Evolutionary conservation across 1,139 yeast species (phyloP), one percentile per base, ranked within the genome.

Genomic region (Kluyveromyces marxianus): DNA sequence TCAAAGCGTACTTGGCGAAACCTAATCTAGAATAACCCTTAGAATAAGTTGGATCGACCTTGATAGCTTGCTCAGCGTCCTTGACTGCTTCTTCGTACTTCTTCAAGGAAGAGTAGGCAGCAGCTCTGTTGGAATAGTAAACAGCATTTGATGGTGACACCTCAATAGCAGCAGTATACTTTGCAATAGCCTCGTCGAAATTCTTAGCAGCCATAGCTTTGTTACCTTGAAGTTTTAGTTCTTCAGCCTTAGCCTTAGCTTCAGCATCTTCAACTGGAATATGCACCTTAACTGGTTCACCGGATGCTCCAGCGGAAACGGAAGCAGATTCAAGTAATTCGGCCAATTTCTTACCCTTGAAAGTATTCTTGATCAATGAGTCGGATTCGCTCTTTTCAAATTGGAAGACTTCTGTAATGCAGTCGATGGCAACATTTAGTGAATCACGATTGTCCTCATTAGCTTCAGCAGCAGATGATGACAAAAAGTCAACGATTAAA

Each of bases 21-120:
- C 97, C 99, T 56, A 92, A 74, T 67, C 99, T 82, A 7, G 97
- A 87, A 74, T 89, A 92, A 7, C 96, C 97, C 71, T 90, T 90
- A 39, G 96, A 79, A 59, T 88, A 92, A 21, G 70, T 60, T 42
- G 96, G 84, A 63, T 92, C 89, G 48, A 83, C 71, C 51, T 77
- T 75, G 49, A 88, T 80, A 37, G 98, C 96, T 49, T 72, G 70
- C 60, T 82, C 75, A 31, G 98, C 96, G 65, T 92, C 99, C 39
- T 69, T 71, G 40, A 85, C 78, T 2, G 99, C 98, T 53, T 76
- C 71, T 21, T 78, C 83, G 60, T 86, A 92, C 51, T 87, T 73
- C 50, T 81, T 76, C 39, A 77, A 64, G 6, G 96, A 87, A 21
- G 96, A 86, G 66, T 85, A 81, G 4, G 98, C 98, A 42, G 99